Conservation (phyloP, 352 stramenopile species). For the Phytopythium mirpurense region DNA sequence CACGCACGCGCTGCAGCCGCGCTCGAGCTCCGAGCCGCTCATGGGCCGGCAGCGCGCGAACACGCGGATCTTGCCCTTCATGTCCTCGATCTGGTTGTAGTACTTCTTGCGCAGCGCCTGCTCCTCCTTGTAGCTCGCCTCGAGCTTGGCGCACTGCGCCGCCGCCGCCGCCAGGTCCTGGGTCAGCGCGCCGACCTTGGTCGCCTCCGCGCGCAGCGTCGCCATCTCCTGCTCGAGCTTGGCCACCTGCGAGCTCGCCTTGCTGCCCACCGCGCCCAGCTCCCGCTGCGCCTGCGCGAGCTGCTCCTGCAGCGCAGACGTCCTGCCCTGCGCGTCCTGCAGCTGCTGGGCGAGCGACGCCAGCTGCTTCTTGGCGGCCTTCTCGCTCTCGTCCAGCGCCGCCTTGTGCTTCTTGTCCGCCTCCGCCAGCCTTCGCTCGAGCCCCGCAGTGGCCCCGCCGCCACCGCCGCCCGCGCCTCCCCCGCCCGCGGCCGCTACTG, state of each 20-base stretch:
- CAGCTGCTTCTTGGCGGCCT: slow-evolving; percentile 42
- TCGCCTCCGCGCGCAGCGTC: slow-evolving; percentile 40
- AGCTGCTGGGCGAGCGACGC: slow-evolving; percentile 42
- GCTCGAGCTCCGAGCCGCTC: slow-evolving; percentile 80
- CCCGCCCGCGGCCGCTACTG: slow-evolving; percentile 14
- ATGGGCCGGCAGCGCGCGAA: slow-evolving; percentile 90
- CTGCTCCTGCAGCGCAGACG: slow-evolving; percentile 42
- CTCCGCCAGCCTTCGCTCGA: slow-evolving; percentile 61
- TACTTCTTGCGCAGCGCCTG: slow-evolving; percentile 92
- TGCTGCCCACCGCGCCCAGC: slow-evolving; percentile 35
- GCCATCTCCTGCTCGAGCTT: slow-evolving; percentile 63
- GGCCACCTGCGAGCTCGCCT: slow-evolving; percentile 38
- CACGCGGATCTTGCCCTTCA: slow-evolving; percentile 95
- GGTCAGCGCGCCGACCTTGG: slow-evolving; percentile 39
- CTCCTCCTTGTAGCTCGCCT: slow-evolving; percentile 83
- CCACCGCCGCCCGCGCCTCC: slow-evolving; percentile 9
- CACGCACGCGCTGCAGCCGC: slow-evolving; percentile 59
- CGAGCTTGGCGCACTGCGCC: slow-evolving; percentile 39
- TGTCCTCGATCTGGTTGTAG: slow-evolving; percentile 95
- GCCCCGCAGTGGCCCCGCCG: slow-evolving; percentile 14
- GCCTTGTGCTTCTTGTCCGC: slow-evolving; percentile 80
- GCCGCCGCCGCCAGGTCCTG: slow-evolving; percentile 34
- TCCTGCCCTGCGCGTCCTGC: slow-evolving; percentile 34
- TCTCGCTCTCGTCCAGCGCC: slow-evolving; percentile 64
- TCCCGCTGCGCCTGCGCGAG: slow-evolving; percentile 40